phyloP scores from a whole-genome alignment of 2,329 filamentous ascomycete genomes.

The Phyllosticta citribraziliensis region DNA sequence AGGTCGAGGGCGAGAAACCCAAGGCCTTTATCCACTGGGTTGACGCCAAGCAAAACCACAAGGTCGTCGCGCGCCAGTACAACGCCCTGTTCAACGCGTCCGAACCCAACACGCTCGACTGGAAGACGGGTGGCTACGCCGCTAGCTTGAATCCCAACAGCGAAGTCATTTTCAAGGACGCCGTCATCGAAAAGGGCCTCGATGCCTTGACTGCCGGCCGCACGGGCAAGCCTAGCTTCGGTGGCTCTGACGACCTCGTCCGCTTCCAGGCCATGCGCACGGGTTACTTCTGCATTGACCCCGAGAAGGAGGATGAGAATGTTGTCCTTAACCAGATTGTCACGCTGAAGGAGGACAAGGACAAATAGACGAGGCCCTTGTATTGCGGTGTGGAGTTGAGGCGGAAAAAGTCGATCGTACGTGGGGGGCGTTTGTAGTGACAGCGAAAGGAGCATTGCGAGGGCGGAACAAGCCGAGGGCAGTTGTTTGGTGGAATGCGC shows the following conservation, averaged over 20 bases:
- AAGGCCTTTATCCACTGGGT: constrained; percentile 78
- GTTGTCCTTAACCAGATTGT: constrained; percentile 80
- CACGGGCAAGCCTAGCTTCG: constrained; percentile 41
- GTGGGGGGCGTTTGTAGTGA: neutral
- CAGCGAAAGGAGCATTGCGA: neutral
- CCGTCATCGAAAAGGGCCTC: constrained; percentile 75
- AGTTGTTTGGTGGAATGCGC: too few relatives aligned
- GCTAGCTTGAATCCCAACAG: constrained; percentile 77
- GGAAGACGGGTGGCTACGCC: constrained; percentile 66
- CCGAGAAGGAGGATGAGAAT: constrained; percentile 59
- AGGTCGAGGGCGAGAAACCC: constrained; percentile 62
- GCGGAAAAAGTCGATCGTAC: neutral
- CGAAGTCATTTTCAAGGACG: constrained; percentile 67
- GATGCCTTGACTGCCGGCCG: constrained; percentile 69
- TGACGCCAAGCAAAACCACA: constrained; percentile 51
- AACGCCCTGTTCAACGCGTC: constrained; percentile 79
- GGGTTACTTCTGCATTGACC: constrained; percentile 81
- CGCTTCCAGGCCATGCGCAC: constrained; percentile 88
- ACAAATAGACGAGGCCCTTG: constrained; percentile 9
- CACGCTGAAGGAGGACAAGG: constrained; percentile 69
- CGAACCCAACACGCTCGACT: constrained; percentile 61
- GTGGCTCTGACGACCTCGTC: constrained; percentile 49
- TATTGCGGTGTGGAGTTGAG: neutral
- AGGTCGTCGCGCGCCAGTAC: constrained; percentile 60
- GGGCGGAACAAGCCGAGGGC: too few relatives aligned